Evolutionary conservation across 2,329 filamentous ascomycete species (phyloP).

Genomic region (Penicillium sclerotigenum): DNA sequence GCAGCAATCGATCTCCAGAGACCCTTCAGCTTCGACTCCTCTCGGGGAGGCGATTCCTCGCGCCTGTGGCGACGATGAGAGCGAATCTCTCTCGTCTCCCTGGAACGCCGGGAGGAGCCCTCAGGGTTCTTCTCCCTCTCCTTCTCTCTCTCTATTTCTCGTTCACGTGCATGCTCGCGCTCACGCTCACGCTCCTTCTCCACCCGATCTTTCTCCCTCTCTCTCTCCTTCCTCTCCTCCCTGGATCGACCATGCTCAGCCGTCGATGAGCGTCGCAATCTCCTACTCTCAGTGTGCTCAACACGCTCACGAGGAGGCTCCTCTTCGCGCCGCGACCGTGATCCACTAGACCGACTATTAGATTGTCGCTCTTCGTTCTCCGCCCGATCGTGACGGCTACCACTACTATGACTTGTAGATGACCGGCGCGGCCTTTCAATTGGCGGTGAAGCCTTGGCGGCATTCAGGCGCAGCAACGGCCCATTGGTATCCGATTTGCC

Average conservation of each 20-base stretch:
- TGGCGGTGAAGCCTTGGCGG: slow-evolving; percentile 31
- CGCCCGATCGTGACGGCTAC: slow-evolving; percentile 19
- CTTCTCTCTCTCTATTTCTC: slow-evolving; percentile 11
- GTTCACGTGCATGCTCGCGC: slow-evolving; percentile 10
- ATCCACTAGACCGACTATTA: slow-evolving; percentile 23
- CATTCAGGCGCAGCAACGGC: slow-evolving; percentile 40
- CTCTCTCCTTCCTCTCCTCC: slow-evolving; percentile 22
- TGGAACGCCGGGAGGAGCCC: slow-evolving; percentile 24
- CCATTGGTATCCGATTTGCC: slow-evolving; percentile 42
- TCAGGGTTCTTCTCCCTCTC: slow-evolving; percentile 15
- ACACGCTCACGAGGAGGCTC: background rate
- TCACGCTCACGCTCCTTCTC: slow-evolving; percentile 7
- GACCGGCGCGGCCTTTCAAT: slow-evolving; percentile 32
- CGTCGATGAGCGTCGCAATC: slow-evolving; percentile 20
- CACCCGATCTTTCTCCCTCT: slow-evolving; percentile 6
- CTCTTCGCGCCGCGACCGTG: slow-evolving; percentile 32
- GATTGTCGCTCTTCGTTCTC: slow-evolving; percentile 26
- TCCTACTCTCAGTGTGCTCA: slow-evolving; percentile 12
- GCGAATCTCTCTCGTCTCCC: slow-evolving; percentile 17
- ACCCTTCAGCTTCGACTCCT: slow-evolving; percentile 31
- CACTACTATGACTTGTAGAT: slow-evolving; percentile 32
- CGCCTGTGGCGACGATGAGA: slow-evolving; percentile 27
- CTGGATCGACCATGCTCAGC: slow-evolving; percentile 19
- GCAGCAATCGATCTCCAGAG: slow-evolving; percentile 32
- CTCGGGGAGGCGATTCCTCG: slow-evolving; percentile 28